Evolutionary conservation across 306 rosid species (phyloP).

Genomic region (Casuarina glauca): DNA sequence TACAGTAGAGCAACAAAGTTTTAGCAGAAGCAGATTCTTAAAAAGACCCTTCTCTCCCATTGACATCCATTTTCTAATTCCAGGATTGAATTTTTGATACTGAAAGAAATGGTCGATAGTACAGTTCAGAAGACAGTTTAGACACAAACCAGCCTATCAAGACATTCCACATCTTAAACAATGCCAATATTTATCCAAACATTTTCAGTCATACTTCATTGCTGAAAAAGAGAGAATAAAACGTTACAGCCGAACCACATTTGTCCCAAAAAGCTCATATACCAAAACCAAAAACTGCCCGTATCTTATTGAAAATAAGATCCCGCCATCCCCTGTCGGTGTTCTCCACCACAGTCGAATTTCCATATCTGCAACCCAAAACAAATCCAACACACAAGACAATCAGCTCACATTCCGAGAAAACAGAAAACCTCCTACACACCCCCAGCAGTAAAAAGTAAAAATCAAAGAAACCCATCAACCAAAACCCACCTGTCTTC

Average conservation of each 20-base stretch:
- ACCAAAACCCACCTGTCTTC: conserved; percentile 71
- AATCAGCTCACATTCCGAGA: conserved; percentile 5
- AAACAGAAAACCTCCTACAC: background rate
- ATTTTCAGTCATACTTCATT: conserved; percentile 35
- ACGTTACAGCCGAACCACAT: conserved; percentile 26
- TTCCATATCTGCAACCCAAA: conserved; percentile 69
- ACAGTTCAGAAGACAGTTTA: conserved; percentile 8
- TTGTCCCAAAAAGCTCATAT: conserved; percentile 38
- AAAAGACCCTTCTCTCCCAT: background rate
- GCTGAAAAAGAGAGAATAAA: conserved; percentile 16
- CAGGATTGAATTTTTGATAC: background rate
- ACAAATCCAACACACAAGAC: conserved; percentile 5
- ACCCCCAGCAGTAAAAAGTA: background rate
- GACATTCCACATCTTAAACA: conserved; percentile 33
- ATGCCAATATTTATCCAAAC: conserved; percentile 6
- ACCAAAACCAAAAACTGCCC: conserved; percentile 95
- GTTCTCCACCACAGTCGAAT: conserved; percentile 94
- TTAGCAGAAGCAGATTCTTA: background rate
- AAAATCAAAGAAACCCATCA: background rate
- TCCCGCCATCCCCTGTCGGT: conserved; percentile 99
- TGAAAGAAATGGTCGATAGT: background rate
- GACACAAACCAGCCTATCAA: background rate
- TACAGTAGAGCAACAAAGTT: background rate
- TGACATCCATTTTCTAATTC: background rate
- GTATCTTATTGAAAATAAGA: conserved; percentile 87